A percentile compares a stretch with the other conserved stretches of the same genome.
phyloP scores from a whole-genome alignment of 2,329 filamentous ascomycete species.

The Pseudopyrenochaeta lycopersici region DNA sequence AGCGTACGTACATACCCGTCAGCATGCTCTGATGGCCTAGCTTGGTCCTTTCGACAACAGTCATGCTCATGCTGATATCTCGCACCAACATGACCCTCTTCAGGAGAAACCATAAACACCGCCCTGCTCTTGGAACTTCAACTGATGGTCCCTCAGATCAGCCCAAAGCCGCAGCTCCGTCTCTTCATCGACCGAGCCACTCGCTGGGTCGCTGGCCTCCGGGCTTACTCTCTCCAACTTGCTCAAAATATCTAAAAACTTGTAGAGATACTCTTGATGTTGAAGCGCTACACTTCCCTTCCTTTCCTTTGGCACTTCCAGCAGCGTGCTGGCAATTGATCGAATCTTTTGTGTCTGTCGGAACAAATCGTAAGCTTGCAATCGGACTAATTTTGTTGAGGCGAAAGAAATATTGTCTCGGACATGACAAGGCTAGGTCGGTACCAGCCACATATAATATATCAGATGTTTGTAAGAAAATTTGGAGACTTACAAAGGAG shows the following conservation, averaged over 20 bases:
- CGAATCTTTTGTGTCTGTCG: conserved; percentile 80
- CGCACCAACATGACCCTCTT: neutral
- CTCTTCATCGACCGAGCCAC: conserved; percentile 68
- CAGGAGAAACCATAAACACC: conserved; percentile 58
- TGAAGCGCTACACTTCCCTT: conserved; percentile 63
- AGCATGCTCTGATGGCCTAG: neutral
- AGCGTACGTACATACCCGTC: too few relatives aligned
- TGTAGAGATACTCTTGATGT: conserved; percentile 75
- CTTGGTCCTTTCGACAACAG: neutral
- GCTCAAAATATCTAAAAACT: conserved; percentile 77
- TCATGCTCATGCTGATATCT: neutral
- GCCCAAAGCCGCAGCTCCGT: conserved; percentile 81
- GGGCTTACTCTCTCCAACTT: conserved; percentile 73
- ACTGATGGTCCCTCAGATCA: conserved; percentile 79
- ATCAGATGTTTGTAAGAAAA: conserved; percentile 21
- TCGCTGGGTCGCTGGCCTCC: conserved; percentile 39
- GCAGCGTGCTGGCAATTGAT: conserved; percentile 80
- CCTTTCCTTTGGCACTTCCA: conserved; percentile 67
- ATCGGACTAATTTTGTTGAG: conserved; percentile 15
- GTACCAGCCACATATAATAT: conserved; percentile 14
- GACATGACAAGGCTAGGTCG: conserved; percentile 9
- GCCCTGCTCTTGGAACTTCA: conserved; percentile 73
- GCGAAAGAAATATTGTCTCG: conserved; percentile 15
- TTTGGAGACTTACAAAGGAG: conserved; percentile 64
- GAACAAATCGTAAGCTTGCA: conserved; percentile 36